Conservation (phyloP, 768 basidiomycete genomes). For the Naganishia antarctica region DNA sequence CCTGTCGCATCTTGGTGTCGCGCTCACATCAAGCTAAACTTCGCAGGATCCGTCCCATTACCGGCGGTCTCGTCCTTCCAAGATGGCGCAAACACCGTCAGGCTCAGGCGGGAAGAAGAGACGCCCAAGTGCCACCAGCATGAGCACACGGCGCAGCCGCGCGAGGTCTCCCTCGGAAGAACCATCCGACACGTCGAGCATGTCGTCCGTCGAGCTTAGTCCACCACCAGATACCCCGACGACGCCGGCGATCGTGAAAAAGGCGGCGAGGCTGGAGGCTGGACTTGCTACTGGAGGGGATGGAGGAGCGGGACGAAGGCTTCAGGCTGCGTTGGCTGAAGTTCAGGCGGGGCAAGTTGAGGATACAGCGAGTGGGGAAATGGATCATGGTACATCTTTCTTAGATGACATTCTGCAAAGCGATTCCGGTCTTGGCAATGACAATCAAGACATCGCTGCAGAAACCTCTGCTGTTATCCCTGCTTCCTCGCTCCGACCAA, state of each 20-base stretch:
- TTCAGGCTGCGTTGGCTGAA: constrained; percentile 9
- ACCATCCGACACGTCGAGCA: not conserved
- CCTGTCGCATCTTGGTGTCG: too few relatives aligned
- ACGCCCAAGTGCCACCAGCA: not conserved
- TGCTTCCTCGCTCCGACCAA: too few relatives aligned
- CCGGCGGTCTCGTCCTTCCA: too few relatives aligned
- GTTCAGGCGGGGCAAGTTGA: not conserved
- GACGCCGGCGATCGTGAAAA: constrained; percentile 16
- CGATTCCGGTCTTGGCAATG: too few relatives aligned
- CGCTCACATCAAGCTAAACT: too few relatives aligned
- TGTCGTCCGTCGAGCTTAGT: constrained; percentile 15
- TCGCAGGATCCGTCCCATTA: too few relatives aligned
- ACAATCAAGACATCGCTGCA: too few relatives aligned
- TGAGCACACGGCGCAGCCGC: constrained; percentile 3
- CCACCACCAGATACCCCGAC: constrained; percentile 18
- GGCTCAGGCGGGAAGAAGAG: not conserved
- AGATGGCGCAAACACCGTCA: not conserved
- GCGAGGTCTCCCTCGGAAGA: not conserved
- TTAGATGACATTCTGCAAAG: too few relatives aligned
- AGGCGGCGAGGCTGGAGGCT: not conserved
- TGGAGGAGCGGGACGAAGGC: not conserved
- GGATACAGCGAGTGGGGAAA: not conserved
- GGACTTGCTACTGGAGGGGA: not conserved
- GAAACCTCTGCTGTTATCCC: too few relatives aligned
- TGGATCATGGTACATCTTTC: too few relatives aligned